phyloP scores from a whole-genome alignment of 371 early-diverging fungal species.

The Funneliformis caledonium region DNA sequence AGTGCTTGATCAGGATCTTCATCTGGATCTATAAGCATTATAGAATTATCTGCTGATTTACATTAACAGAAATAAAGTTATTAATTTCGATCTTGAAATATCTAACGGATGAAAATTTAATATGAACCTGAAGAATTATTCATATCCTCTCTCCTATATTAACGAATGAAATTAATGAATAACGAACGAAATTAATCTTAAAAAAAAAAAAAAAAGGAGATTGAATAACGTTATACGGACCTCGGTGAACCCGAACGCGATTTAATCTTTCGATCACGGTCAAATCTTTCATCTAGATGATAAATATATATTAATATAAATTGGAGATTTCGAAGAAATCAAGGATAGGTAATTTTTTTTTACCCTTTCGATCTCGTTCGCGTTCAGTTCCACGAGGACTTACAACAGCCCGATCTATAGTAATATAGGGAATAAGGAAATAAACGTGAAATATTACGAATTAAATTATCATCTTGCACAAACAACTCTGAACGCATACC shows the following conservation, averaged over 20 bases:
- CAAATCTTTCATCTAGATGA: constrained; percentile 27
- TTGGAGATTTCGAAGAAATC: neutral
- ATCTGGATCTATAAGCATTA: constrained; percentile 44
- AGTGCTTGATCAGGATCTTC: constrained; percentile 67
- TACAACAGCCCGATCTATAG: constrained; percentile 6
- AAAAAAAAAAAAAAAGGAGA: neutral
- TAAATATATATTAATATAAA: neutral
- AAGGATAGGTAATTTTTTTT: neutral
- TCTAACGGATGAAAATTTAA: neutral
- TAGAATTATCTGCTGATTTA: constrained; percentile 5
- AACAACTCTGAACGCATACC: constrained; percentile 5
- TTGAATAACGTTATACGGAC: neutral
- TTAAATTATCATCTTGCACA: constrained; percentile 6
- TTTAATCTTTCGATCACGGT: constrained; percentile 23
- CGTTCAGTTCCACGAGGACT: constrained; percentile 22
- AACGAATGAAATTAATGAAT: neutral
- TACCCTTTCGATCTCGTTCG: constrained; percentile 21
- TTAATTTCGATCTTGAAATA: neutral
- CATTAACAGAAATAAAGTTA: neutral
- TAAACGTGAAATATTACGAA: constrained; percentile 37
- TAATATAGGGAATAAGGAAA: neutral
- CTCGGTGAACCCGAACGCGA: constrained; percentile 30
- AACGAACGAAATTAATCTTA: no score
- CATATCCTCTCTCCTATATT: constrained; percentile 20
- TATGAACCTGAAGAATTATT: neutral